Evolutionary conservation across 495 filamentous ascomycete genomes (phyloP), one percentile per base, ranked within the genome.

Genomic region (Lasiosphaeria ovina): DNA sequence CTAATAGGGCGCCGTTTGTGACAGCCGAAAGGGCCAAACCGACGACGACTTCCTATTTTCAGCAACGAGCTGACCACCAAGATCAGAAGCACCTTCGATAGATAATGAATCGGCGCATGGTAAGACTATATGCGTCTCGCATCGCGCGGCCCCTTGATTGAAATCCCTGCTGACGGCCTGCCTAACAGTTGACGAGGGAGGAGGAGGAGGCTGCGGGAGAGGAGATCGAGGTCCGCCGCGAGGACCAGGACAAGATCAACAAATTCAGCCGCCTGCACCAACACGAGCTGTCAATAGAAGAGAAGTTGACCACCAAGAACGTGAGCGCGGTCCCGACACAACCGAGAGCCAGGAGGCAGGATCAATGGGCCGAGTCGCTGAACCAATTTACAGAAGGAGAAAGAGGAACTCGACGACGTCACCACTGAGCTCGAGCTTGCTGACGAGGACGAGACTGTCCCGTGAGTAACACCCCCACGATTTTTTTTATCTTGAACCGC

Each of bases 231-330:
- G 94, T 98, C 55, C 88, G 93, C 42, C 89, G 92, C 65, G 93
- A 96, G 67, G 94, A 98, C 71, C 94, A 98, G 74, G 92, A 98
- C 76, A 95, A 92, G 74, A 98, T 98, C 82, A 98, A 98, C 76
- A 88, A 88, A 55, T 98, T 98, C 79, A 97, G 93, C 73, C 86
- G 92, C 42, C 80, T 98, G 53, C 95, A 98, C 73, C 91, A 95
- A 71, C 86, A 89, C 34, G 89, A 96, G 74, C 77, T 86, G 3
- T 69, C 77, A 8, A 72, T 98, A 17, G 88, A 93, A 72, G 91
- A 93, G 14, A 87, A 92, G 65, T 76, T 98, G 71, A 91, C 91
- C 66, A 72, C 69, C 5, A 97, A 96, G 72, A 86, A 88, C 70
- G 94, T 97, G 72, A 54, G 84, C 35, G 24, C 24, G 24, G 24